These are phyloP conservation scores for Penicillium canariense DNA, from an alignment of 495 filamentous ascomycete genomes.

Conservation along the genomic window DNA sequence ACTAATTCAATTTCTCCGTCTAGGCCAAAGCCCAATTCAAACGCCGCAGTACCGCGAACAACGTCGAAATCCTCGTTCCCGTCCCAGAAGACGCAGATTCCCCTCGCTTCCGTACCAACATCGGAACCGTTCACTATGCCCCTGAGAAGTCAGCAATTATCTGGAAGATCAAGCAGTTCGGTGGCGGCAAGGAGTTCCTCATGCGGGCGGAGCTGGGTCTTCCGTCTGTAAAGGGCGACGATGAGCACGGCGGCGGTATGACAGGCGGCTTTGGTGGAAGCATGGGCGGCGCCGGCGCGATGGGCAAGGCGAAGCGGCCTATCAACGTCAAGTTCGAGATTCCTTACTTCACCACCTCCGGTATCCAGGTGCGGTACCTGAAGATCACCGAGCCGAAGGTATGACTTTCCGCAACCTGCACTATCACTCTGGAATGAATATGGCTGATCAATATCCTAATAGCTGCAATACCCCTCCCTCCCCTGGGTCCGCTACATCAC, in stretches of 20 bases:
- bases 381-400: conserved; percentile 99
- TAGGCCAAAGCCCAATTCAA: conserved; percentile 97
- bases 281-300: conserved; percentile 68
- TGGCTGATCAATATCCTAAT: conserved; percentile 3
- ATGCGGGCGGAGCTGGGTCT: conserved; percentile 98
- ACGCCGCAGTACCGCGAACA: conserved; percentile 94
- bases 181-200: conserved; percentile 95
- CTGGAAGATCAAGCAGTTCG: conserved; percentile 99
- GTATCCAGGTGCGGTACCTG: conserved; percentile 96
- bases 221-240: conserved; percentile 92
- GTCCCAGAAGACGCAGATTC: conserved; percentile 97
- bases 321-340: conserved; percentile 99
- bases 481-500: conserved; percentile 99
- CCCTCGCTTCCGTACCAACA: conserved; percentile 95
- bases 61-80: conserved; percentile 95
- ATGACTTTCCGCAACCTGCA: conserved; percentile 27
- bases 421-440: background rate
- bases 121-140: conserved; percentile 97
- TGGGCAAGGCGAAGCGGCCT: conserved; percentile 86
- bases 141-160: conserved; percentile 97
- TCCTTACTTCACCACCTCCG: conserved; percentile 97
- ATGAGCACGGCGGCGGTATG: conserved; percentile 94
- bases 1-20: conserved; percentile 2
- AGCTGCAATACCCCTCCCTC: conserved; percentile 97
- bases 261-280: conserved; percentile 95